Evolutionary conservation across 805 yeast species (phyloP).

Genomic region (Candida silvatica): DNA sequence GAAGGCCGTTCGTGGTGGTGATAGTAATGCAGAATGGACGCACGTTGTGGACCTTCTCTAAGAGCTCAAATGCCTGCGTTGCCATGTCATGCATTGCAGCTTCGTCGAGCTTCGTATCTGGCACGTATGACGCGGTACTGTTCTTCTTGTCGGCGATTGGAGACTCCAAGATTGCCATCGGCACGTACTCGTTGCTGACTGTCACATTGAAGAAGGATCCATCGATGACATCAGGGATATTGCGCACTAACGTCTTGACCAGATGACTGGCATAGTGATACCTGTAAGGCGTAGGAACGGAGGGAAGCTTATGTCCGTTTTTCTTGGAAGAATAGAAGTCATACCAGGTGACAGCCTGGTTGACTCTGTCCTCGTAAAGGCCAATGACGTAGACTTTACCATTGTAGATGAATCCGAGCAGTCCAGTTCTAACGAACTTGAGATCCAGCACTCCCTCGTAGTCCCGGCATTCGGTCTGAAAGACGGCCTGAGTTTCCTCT

Average conservation of each 20-base stretch:
- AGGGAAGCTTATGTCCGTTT: too few relatives aligned
- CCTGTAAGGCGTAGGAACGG: constrained; percentile 22
- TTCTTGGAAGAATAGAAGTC: too few relatives aligned
- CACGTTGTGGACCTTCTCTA: constrained; percentile 57
- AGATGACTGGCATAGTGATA: constrained; percentile 86
- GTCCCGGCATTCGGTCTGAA: constrained; percentile 75
- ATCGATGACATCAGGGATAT: constrained; percentile 75
- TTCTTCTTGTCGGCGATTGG: constrained; percentile 10
- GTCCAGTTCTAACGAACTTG: constrained; percentile 84
- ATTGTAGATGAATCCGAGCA: constrained; percentile 78
- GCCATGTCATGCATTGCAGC: constrained; percentile 39
- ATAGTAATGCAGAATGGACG: constrained; percentile 76
- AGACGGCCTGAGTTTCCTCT: constrained; percentile 62
- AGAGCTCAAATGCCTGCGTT: constrained; percentile 25
- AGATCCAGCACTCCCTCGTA: constrained; percentile 60
- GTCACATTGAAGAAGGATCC: constrained; percentile 86
- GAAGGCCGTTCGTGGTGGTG: constrained; percentile 72
- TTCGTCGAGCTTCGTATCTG: constrained; percentile 15
- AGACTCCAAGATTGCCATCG: constrained; percentile 75
- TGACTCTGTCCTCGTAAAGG: constrained; percentile 80
- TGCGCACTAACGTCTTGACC: constrained; percentile 73
- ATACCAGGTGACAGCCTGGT: constrained; percentile 65
- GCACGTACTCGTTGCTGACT: constrained; percentile 71
- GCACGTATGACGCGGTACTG: not conserved
- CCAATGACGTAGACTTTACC: constrained; percentile 89